Base-by-base conservation (phyloP, 768 basidiomycete genomes). In the Multifurca ochricompacta region DNA sequence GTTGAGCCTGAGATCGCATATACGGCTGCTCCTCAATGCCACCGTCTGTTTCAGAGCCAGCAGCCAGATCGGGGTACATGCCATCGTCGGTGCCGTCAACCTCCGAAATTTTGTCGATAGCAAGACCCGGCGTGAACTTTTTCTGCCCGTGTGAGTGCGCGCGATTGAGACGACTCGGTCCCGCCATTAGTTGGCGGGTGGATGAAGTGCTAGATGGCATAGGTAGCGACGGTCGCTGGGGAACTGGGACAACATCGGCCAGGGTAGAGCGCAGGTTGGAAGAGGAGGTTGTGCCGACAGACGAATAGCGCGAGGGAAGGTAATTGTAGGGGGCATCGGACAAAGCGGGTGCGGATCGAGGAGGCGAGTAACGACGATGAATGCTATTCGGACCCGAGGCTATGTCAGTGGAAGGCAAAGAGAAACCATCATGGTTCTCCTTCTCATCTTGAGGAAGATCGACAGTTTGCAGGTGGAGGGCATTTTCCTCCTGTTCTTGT, bases 31-130 rank as follows among this genome's bases (percentile, higher is more conserved):
- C 51, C 27, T 61, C 42, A 66, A 13, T 49, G 72, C 77, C 75
- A 5, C 65, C 62, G 59, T 77, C 75, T 7, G 71, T 71, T 53
- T 78, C 75, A 25, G 71, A 70, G 11, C 63, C 63, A 18, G 39
- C 47, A 27, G 64, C 65, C 7, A 62, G 66, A 51, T 64, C 68
- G 1, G 54, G 9, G 52, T 61, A 67, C 55, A 66, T 61, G 54
- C 74, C 73, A 35, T 66, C 70, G 49, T 77, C 77, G 41, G 69
- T 72, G 13, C 63, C 63, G 44, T 77, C 77, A 6, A 66, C 52
- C 60, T 77, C 74, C 37, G 73, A 74, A 28, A 80, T 78, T 51
- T 76, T 74, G 59, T 80, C 79, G 45, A 78, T 70, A 27, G 70
- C 68, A 23, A 65, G 61, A 16, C 64, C 53, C 28, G 62, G 54